phyloP scores from a whole-genome alignment of 2,329 filamentous ascomycete species.

The Peltaster fructicola region DNA sequence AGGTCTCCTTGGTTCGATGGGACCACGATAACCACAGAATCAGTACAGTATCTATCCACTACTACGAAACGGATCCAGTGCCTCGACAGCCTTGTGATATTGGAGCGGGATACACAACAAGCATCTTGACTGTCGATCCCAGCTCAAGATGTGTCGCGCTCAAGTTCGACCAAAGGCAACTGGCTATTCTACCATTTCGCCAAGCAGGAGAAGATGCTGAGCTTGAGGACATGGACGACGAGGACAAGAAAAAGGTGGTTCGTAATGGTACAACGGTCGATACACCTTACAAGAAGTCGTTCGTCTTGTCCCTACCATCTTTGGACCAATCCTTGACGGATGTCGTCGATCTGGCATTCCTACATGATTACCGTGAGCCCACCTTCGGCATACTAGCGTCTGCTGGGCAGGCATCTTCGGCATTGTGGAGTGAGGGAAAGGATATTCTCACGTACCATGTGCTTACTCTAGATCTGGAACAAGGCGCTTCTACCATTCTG shows the following conservation, averaged over 20 bases:
- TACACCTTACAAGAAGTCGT: conserved; percentile 75
- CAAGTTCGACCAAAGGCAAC: conserved; percentile 73
- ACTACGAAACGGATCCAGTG: conserved; percentile 82
- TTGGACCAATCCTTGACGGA: conserved; percentile 76
- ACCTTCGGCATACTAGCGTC: conserved; percentile 91
- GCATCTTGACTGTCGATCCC: conserved; percentile 73
- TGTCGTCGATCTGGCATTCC: conserved; percentile 78
- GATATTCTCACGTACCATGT: conserved; percentile 84
- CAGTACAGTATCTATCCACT: conserved; percentile 86
- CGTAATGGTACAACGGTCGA: conserved; percentile 19
- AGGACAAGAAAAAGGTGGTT: conserved; percentile 23
- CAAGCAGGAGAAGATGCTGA: conserved; percentile 57
- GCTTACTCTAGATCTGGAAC: conserved; percentile 84
- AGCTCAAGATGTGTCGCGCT: conserved; percentile 84
- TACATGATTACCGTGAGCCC: conserved; percentile 93
- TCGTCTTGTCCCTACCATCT: conserved; percentile 77
- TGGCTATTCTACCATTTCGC: conserved; percentile 87
- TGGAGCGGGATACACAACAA: conserved; percentile 56
- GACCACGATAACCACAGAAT: conserved; percentile 63
- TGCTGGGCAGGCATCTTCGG: conserved; percentile 51
- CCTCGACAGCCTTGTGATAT: conserved; percentile 50
- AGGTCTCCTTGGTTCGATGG: conserved; percentile 88
- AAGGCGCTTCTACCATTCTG: conserved; percentile 82
- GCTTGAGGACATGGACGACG: conserved; percentile 70
- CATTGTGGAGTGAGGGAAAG: conserved; percentile 56